Evolutionary conservation across 176 grass and related monocot genomes (phyloP).

Genomic region (Olyra latifolia): DNA sequence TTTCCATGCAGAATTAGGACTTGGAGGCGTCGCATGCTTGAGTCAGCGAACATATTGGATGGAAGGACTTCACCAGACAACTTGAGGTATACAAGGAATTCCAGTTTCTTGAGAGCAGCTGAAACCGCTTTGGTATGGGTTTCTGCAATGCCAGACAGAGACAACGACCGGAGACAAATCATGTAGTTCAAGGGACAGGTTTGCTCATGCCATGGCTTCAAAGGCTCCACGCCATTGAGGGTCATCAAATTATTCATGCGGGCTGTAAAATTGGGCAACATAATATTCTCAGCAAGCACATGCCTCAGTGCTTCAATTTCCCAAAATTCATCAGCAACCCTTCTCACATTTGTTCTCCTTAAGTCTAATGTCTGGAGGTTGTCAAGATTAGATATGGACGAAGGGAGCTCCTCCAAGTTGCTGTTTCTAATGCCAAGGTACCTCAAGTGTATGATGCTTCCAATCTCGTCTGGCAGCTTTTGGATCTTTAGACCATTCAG

Average conservation of each 20-base stretch:
- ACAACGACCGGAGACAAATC: slow-evolving; percentile 44
- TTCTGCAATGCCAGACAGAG: slow-evolving; percentile 38
- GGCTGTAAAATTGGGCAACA: slow-evolving; percentile 31
- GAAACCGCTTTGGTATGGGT: slow-evolving; percentile 24
- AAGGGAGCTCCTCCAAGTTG: slow-evolving; percentile 36
- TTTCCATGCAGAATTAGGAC: slow-evolving; percentile 26
- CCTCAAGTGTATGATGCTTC: slow-evolving; percentile 50
- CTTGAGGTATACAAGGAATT: slow-evolving; percentile 45
- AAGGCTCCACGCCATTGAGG: slow-evolving; percentile 31
- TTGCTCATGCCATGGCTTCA: slow-evolving; percentile 28
- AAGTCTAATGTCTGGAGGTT: slow-evolving; percentile 49
- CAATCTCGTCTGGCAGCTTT: slow-evolving; percentile 39
- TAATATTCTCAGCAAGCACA: slow-evolving; percentile 45
- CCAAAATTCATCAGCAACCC: slow-evolving; percentile 37
- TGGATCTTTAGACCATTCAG: slow-evolving; percentile 40
- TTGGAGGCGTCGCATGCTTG: slow-evolving; percentile 46
- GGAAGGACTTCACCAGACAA: slow-evolving; percentile 48
- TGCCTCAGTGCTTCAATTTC: slow-evolving; percentile 40
- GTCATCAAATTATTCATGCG: slow-evolving; percentile 53
- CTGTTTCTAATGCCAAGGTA: slow-evolving; percentile 52
- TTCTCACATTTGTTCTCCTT: slow-evolving; percentile 40
- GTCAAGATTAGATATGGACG: slow-evolving; percentile 41
- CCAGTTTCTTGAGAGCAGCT: slow-evolving; percentile 36
- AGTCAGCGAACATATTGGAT: slow-evolving; percentile 34
- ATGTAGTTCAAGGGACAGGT: slow-evolving; percentile 41